These are phyloP conservation scores for Eragrostis nindensis DNA, from an alignment of 176 grass and related monocot species.

Conservation along the genomic window DNA sequence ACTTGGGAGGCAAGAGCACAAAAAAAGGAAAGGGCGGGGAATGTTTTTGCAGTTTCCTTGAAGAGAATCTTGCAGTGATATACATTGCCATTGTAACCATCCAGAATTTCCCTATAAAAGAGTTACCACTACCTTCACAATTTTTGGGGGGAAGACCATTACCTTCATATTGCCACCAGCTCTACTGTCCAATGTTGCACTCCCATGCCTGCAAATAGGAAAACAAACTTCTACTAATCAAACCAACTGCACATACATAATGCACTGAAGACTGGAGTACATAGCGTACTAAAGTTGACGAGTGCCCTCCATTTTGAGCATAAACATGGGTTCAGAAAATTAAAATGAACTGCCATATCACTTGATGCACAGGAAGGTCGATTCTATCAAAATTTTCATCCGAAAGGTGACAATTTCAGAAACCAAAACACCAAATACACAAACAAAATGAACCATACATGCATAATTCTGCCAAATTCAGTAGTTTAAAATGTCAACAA, in stretches of 20 bases:
- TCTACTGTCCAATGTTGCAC: constrained; percentile 69
- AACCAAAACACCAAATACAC: neutral
- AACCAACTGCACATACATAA: neutral
- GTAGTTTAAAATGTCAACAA: neutral
- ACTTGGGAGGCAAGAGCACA: neutral
- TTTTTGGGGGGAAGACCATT: neutral
- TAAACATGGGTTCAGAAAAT: neutral
- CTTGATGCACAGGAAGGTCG: neutral
- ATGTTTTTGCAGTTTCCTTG: neutral
- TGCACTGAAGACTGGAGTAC: neutral
- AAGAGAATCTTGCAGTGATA: neutral
- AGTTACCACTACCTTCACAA: neutral
- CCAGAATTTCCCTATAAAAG: neutral
- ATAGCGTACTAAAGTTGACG: neutral
- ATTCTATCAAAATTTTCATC: neutral
- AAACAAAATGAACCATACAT: neutral
- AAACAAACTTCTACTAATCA: constrained; percentile 9
- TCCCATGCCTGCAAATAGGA: constrained; percentile 69
- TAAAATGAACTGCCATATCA: neutral
- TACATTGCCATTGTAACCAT: neutral
- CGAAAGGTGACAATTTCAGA: neutral
- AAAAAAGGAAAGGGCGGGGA: neutral
- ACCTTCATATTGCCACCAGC: constrained; percentile 94
- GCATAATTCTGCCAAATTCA: neutral
- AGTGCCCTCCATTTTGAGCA: neutral